Base-by-base conservation (phyloP, 2,329 filamentous ascomycete species). In the Sclerotinia spermophila region DNA sequence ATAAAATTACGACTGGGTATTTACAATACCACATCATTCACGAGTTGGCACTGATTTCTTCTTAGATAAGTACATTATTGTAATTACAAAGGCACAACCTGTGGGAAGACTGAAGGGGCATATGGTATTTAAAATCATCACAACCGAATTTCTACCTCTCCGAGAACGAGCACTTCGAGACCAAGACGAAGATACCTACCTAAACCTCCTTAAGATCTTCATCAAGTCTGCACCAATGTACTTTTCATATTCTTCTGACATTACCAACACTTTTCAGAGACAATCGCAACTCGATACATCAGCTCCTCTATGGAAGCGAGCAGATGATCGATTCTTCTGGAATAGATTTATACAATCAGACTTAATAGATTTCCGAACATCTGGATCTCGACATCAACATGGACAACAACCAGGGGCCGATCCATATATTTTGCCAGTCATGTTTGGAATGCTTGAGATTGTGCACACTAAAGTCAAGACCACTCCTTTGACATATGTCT, bases 281-380 rank as follows among this genome's bases (percentile, higher is more conserved):
- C 96, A 98, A 80, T 90, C 94, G 5, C 89, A 94, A 75, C 84
- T 89, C 74, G 89, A 97, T 79, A 82, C 84, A 70, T 86, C 87
- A 24, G 84, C 86, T 69, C 94, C 96, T 19, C 82, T 98, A 71
- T 99, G 96, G 96, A 90, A 92, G 84, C 86, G 94, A 76, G 91
- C 95, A 74, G 96, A 99, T 81, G 94, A 98, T 80, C 93, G 96
- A 74, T 99, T 99, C 85, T 99, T 97, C 85, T 99, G 95, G 93
- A 99, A 99, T 82, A 90, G 91, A 74, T 96, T 97, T 81, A 87
- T 98, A 64, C 93, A 95, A 80, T 91, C 92, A 11, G 94, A 97
- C 78, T 82, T 99, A 71, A 97, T 98, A 78, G 89, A 97, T 80
- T 97, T 97, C 79, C 90, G 95, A 72, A 87, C 85, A 53, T 81